These are phyloP conservation scores for Exophiala sp. DNA, from an alignment of 2,329 filamentous ascomycete genomes.

Conservation along the genomic window DNA sequence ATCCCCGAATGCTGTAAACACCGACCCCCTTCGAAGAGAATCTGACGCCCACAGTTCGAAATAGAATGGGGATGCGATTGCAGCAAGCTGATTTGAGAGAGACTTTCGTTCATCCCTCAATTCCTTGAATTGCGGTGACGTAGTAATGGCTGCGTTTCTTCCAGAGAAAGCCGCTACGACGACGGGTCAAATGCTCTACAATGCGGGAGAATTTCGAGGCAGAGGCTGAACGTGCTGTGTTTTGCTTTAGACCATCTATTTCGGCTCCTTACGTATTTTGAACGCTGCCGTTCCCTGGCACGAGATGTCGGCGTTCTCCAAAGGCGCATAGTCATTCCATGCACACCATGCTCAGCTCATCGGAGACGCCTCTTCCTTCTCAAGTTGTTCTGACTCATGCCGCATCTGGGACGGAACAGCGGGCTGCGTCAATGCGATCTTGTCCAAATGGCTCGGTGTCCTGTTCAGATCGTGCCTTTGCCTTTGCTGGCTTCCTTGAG, in stretches of 20 bases:
- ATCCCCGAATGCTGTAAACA: too few species aligned
- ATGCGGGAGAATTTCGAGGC: neutral
- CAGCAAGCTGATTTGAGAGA: too few species aligned
- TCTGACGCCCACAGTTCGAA: too few species aligned
- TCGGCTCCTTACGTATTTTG: constrained; percentile 10
- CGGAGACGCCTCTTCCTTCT: constrained; percentile 3
- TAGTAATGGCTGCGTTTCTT: too few species aligned
- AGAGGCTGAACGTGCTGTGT: constrained; percentile 6
- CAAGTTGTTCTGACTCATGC: neutral
- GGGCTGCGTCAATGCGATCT: neutral
- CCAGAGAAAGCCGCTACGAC: too few species aligned
- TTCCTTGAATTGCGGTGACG: too few species aligned
- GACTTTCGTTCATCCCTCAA: too few species aligned
- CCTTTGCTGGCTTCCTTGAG: constrained; percentile 35
- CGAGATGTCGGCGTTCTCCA: constrained; percentile 13
- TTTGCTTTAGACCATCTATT: constrained; percentile 14
- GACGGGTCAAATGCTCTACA: too few species aligned
- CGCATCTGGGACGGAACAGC: too few species aligned
- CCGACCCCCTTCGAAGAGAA: too few species aligned
- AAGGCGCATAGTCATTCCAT: constrained; percentile 9
- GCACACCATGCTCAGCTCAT: constrained; percentile 8
- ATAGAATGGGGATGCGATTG: too few species aligned
- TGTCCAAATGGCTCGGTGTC: constrained; percentile 4
- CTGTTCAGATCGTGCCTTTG: constrained; percentile 25
- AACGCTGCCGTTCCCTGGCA: constrained; percentile 12